Evolutionary conservation across 495 filamentous ascomycete genomes (phyloP).

Genomic region (Penicillium flavigenum): DNA sequence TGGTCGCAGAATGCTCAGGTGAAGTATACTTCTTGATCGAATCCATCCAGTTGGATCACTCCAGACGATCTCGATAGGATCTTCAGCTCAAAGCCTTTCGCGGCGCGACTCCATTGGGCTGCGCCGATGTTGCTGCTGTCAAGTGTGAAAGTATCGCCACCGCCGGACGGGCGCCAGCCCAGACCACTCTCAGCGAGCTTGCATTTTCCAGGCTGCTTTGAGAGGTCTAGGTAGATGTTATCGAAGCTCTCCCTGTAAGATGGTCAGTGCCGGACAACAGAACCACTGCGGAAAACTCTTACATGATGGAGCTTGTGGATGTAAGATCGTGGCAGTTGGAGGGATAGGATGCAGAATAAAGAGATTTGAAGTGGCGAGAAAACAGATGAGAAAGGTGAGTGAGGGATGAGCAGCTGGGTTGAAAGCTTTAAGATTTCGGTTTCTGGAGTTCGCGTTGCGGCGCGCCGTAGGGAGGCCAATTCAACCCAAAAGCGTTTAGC

Average conservation of each 20-base stretch:
- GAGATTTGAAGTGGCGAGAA: constrained; percentile 1
- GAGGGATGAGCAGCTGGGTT: constrained; percentile 12
- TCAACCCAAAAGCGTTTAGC: constrained; percentile 25
- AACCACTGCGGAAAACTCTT: constrained; percentile 19
- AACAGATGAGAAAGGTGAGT: constrained; percentile 5
- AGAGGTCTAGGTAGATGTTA: constrained; percentile 92
- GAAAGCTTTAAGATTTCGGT: constrained; percentile 31
- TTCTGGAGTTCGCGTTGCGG: constrained; percentile 41
- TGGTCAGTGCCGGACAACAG: constrained; percentile 26
- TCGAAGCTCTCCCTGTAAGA: constrained; percentile 82
- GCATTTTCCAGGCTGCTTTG: constrained; percentile 84
- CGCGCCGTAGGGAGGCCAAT: constrained; percentile 33
- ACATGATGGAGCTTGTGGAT: constrained; percentile 40
- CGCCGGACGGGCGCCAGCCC: constrained; percentile 87
- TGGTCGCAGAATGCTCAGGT: not conserved
- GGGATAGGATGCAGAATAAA: not conserved
- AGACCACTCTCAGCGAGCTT: constrained; percentile 89
- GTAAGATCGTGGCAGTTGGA: not conserved
- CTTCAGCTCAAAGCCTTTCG: constrained; percentile 90
- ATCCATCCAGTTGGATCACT: constrained; percentile 92
- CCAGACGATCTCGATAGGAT: constrained; percentile 78
- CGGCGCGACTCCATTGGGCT: constrained; percentile 94
- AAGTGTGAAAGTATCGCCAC: constrained; percentile 89
- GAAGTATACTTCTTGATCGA: constrained; percentile 76
- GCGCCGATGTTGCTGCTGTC: constrained; percentile 75